Evolutionary conservation across 495 filamentous ascomycete genomes (phyloP).

Genomic region (Penicillium nucicola): DNA sequence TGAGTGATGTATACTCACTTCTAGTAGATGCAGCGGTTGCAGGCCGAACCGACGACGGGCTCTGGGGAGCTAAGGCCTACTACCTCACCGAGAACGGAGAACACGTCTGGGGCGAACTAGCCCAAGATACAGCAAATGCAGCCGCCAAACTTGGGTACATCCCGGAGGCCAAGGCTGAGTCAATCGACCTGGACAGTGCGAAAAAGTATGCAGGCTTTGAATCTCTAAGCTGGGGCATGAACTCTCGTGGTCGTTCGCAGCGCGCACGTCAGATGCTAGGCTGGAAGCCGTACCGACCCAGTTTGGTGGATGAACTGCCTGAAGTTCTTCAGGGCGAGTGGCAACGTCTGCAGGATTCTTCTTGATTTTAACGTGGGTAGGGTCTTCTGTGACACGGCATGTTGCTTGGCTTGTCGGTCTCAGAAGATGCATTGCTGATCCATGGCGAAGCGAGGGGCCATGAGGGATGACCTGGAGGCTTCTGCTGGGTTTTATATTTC

Average conservation of each 20-base stretch:
- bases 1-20: conserved; percentile 57
- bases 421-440: background rate
- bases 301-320: conserved; percentile 50
- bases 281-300: conserved; percentile 52
- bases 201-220: conserved; percentile 33
- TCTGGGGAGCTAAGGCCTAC: conserved; percentile 69
- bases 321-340: conserved; percentile 36
- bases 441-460: background rate
- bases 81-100: conserved; percentile 69
- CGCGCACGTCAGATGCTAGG: conserved; percentile 59
- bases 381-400: background rate
- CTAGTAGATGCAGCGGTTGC: conserved; percentile 61
- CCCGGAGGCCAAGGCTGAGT: conserved; percentile 44
- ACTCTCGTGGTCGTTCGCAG: conserved; percentile 54
- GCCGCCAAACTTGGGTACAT: conserved; percentile 60
- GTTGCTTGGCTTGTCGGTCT: background rate
- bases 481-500: conserved; percentile 7
- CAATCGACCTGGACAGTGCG: conserved; percentile 23
- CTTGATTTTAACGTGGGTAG: background rate
- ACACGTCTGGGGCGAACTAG: conserved; percentile 64
- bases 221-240: conserved; percentile 49
- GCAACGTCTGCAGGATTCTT: conserved; percentile 9
- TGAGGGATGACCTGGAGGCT: background rate
- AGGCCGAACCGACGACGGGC: conserved; percentile 47
- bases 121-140: conserved; percentile 52